Base-by-base conservation (phyloP, 2,329 filamentous ascomycete species). In the Fusarium ramigenum region DNA sequence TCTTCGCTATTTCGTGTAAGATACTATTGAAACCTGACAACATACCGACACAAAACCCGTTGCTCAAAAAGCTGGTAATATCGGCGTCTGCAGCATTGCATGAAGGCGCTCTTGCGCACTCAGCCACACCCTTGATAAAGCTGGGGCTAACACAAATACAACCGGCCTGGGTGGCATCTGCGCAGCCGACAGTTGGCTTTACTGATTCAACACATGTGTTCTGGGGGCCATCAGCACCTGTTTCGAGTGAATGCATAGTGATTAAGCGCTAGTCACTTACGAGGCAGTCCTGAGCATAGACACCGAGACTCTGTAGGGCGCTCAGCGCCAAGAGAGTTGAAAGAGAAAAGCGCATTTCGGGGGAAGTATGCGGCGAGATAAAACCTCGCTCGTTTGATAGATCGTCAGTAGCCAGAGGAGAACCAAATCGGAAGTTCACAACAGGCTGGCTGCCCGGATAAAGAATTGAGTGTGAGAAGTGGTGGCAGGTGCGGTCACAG, bases 111-210 rank as follows among this genome's bases (percentile, higher is more conserved):
- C 74, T 77, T 39, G 83, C 80, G 64, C 85, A 87, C 54, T 86
- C 84, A 28, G 78, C 75, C 52, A 86, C 79, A n/a, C 82, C 83
- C 61, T 75, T 75, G 34, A 75, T 52, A 60, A 84, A 84, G 25
- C 75, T 75, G 2, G 77, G 60, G 16, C 81, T 81, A 34, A 68
- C 74, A 70, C 86, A 87, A 21, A 87, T 79, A 68, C 86, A 87
- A 21, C 78, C 73, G 25, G 77, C 76, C 34, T 82, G 75, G 46
- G 76, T 73, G 39, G 79, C 79, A 65, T 71, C 78, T n/a, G 50
- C 42, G 44, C 81, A 83, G 15, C 58, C 47, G 21, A 65, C 63
- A 40, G 63, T 61, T 36, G 69, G 66, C 11, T 68, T 63, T 19
- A 75, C 56, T 21, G 44, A 46, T 18, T 66, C 58, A 25, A 68